Evolutionary conservation across 2,329 filamentous ascomycete genomes (phyloP), one percentile per base, ranked within the genome.

Genomic region (Bipolaris bicolor): DNA sequence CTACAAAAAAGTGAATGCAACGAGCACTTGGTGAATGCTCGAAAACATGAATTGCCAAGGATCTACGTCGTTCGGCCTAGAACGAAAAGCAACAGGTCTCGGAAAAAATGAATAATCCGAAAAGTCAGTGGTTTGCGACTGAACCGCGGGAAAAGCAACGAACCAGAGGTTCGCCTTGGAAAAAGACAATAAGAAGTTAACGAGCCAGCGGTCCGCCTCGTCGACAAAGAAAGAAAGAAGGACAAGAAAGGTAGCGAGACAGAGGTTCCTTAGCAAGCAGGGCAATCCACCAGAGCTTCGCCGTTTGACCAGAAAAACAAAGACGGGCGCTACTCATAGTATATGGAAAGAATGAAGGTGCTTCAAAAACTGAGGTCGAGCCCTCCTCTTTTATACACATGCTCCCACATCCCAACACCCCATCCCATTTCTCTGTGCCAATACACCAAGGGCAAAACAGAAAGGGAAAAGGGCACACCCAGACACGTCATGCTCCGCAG

Each of bases 251-350:
- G 29, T 39, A 49, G 24, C 49, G 52, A 60, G 53, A 41, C 65
- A 68, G 66, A 69, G 63, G 55, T 65, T 61, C 60, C 51, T 47
- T 49, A 10, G 9, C 34, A 60, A 60, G 11, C 24, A 3, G n/a
- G 22, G 48, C 9, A 60, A 59, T 63, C 52, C 47, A 50, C 22
- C 61, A 72, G 70, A 64, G 66, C 63, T 72, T 60, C 68, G 68
- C 69, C 48, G 41, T 37, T 44, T n/a, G 36, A 18, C 7, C 37
- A 55, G 47, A 20, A 29, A 22, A 50, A 44, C 41, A 52, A 4
- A 39, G 41, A 13, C 58, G n/a, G 52, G 48, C 60, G 62, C 62
- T 64, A 60, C 53, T 62, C 57, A 44, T 22, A 48, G 40, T 43
- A 43, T 7, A 43, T 13, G 13, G 45, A 47, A 24, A 31, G 29